Percentiles rank a stretch among this genome's conserved stretches.
phyloP scores from a whole-genome alignment of 306 rosid species.

The Calophaca sinica region DNA sequence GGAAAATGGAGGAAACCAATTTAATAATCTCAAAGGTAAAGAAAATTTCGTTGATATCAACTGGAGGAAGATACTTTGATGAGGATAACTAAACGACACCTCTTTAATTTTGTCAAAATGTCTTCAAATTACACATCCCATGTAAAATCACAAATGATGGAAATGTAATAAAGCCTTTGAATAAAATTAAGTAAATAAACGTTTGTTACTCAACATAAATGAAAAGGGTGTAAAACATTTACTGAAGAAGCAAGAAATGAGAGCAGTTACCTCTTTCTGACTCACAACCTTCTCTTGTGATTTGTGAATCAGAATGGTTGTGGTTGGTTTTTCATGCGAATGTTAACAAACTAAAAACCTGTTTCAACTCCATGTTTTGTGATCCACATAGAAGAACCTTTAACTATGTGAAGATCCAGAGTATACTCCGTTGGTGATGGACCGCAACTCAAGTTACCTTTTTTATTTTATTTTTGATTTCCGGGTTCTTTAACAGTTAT shows the following conservation, averaged over 20 bases:
- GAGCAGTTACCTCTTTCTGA: background rate
- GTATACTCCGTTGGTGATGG: constrained; percentile 42
- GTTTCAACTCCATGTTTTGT: constrained; percentile 2
- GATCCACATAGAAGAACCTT: constrained; percentile 6
- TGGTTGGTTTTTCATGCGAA: background rate
- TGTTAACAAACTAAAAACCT: background rate
- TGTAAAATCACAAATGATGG: background rate
- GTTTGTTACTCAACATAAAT: background rate
- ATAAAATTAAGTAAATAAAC: constrained; percentile 13
- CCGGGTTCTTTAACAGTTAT: too few relatives aligned
- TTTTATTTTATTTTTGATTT: background rate
- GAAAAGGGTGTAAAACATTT: background rate
- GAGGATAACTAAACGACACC: background rate
- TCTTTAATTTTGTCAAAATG: constrained; percentile 30
- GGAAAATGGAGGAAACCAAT: background rate
- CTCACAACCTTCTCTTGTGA: background rate
- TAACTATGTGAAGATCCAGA: constrained; percentile 43
- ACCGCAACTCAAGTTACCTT: constrained; percentile 15
- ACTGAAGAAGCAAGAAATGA: constrained; percentile 29
- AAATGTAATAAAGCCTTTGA: constrained; percentile 16
- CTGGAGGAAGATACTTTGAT: too few relatives aligned
- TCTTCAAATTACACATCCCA: constrained; percentile 8
- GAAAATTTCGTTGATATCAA: background rate
- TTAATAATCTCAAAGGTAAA: background rate
- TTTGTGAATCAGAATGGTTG: constrained; percentile 18